Percentiles rank a stretch among this genome's conserved stretches.
These are phyloP conservation scores for Asclepias syriaca DNA, from an alignment of 257 asterid genomes.

Conservation along the genomic window DNA sequence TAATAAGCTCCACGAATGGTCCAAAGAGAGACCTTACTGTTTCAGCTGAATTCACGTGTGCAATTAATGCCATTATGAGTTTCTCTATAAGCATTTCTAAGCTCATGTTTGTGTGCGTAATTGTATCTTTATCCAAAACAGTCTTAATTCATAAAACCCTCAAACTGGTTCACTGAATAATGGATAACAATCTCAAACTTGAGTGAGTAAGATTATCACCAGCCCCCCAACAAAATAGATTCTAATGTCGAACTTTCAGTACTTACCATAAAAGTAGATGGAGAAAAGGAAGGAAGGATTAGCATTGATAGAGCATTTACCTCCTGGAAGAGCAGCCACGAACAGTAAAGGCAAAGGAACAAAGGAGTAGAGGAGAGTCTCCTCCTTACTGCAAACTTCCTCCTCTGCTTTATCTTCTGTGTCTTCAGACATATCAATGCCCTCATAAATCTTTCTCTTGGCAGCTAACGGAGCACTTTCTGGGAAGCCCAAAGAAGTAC, in stretches of 20 bases:
- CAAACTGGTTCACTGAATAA: not conserved
- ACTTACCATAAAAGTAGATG: not conserved
- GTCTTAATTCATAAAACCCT: not conserved
- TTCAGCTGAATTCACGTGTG: constrained; percentile 42
- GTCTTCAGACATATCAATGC: constrained; percentile 13
- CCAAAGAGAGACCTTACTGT: constrained; percentile 57
- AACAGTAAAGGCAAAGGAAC: constrained; percentile 50
- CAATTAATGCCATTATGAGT: constrained; percentile 10
- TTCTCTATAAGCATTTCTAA: not conserved
- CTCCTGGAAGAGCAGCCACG: constrained; percentile 81
- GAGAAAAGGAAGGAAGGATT: too few relatives aligned
- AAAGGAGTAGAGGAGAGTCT: constrained; percentile 47
- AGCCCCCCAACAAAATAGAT: too few relatives aligned
- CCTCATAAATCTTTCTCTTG: constrained; percentile 19
- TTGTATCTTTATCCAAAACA: not conserved
- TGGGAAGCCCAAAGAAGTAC: constrained; percentile 1
- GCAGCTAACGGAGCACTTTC: constrained; percentile 25
- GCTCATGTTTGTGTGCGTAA: not conserved
- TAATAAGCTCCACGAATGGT: constrained; percentile 64
- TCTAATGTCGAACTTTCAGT: not conserved
- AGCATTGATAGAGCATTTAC: constrained; percentile 26
- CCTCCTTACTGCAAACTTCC: constrained; percentile 19
- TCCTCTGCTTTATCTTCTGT: constrained; percentile 12
- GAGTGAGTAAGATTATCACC: not conserved
- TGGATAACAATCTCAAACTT: not conserved